Base-by-base conservation (phyloP, 164 flowering plant species). In the Tetracentron sinense region DNA sequence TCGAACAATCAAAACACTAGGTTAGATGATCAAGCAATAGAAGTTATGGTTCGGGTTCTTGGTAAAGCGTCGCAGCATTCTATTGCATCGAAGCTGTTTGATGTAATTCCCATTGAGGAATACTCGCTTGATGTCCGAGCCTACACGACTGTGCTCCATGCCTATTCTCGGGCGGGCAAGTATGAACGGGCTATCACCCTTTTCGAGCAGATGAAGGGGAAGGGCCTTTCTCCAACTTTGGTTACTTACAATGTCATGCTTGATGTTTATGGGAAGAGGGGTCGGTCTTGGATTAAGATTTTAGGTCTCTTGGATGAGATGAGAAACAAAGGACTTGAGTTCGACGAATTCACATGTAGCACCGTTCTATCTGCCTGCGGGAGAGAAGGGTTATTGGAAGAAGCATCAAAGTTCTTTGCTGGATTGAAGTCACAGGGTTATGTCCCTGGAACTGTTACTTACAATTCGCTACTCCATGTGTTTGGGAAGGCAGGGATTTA, bases 321-420 rank as follows among this genome's bases (percentile, higher is more conserved):
- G 85, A 79, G 60, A 58, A 76, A 70, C 54, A 60, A 69, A 54
- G 88, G 90, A 42, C 80, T 90, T 47, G 75, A 76, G 27, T 85
- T 84, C 50, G 98, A 93, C 72, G 97, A 93, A 59, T 90, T 90
- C 60, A 93, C 97, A 63, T 88, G 90, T 47, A 90, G 98, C 53
- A 90, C 97, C 15, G 96, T 93, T 60, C 75, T 93, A 69, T 78
- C 98, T 14, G 96, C 97, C 25, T 93, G 92, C 76, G 94, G 88
- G 26, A 79, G 96, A 63, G 96, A 92, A 63, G 98, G 98, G 8
- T 38, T 83, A 76, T 62, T 87, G 65, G 78, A 78, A 31, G 92
- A 92, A 74, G 98, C 98, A 6, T 80, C 72, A 22, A 77, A 62
- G 46, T 92, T 92, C 72, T 84, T 90, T 64, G 61, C 64, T 44